Conservation (phyloP, 805 yeast genomes). For the Hanseniaspora valbyensis region DNA sequence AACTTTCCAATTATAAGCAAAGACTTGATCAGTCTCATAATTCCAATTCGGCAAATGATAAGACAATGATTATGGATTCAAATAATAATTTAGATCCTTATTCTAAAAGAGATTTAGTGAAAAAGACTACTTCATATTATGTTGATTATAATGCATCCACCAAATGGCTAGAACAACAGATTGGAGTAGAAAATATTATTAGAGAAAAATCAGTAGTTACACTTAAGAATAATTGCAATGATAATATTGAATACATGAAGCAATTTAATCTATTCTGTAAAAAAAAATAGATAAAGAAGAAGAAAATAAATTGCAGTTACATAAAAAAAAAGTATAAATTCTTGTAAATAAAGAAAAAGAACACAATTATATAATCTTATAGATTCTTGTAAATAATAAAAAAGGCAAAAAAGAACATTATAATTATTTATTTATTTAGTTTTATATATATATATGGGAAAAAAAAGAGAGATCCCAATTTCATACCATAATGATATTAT, state of each 20-base stretch:
- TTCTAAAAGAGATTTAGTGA: conserved; percentile 33
- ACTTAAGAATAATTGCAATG: conserved; percentile 31
- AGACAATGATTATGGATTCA: conserved; percentile 20
- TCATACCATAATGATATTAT: too few species aligned
- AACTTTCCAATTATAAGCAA: conserved; percentile 25
- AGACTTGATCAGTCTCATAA: conserved; percentile 26
- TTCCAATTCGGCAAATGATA: conserved; percentile 20
- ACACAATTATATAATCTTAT: not conserved
- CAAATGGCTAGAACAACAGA: conserved; percentile 34
- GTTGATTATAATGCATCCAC: conserved; percentile 25
- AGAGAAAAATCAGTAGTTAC: conserved; percentile 29
- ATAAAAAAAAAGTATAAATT: not conserved
- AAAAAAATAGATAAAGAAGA: too few species aligned
- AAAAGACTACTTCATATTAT: conserved; percentile 26
- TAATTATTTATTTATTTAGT: not conserved
- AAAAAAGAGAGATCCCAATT: not conserved
- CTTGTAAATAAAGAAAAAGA: not conserved
- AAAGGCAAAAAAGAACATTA: too few species aligned
- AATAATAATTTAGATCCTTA: conserved; percentile 40
- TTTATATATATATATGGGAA: not conserved
- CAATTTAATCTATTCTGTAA: conserved; percentile 19
- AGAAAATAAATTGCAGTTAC: too few species aligned
- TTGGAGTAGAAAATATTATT: conserved; percentile 34
- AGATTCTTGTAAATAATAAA: not conserved
- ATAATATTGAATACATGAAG: conserved; percentile 23